These are phyloP conservation scores for Calonectria crousiana DNA, from an alignment of 2,329 filamentous ascomycete species.

Conservation along the genomic window DNA sequence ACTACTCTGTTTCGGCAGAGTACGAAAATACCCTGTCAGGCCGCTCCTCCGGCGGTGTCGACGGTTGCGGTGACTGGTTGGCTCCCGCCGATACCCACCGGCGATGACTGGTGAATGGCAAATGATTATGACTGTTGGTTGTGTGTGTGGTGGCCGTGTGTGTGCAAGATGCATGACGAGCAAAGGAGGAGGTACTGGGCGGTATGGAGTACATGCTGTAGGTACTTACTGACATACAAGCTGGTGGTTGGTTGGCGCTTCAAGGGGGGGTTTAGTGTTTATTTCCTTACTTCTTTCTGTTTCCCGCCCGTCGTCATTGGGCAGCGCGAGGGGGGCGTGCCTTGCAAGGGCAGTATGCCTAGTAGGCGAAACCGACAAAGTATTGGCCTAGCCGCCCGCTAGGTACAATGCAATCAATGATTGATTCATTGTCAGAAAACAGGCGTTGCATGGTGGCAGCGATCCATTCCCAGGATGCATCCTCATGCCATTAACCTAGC, in stretches of 20 bases:
- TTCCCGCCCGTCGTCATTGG: constrained; percentile 9
- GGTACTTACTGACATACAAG: constrained; percentile 8
- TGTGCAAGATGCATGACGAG: constrained; percentile 7
- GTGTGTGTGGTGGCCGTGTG: constrained; percentile 5
- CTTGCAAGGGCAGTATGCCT: constrained; percentile 11
- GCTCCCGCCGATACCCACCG: neutral
- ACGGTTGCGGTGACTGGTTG: constrained; percentile 11
- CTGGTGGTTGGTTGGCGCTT: constrained; percentile 15
- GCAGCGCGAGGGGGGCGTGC: constrained; percentile 13
- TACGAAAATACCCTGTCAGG: constrained; percentile 10
- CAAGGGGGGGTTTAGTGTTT: constrained; percentile 16
- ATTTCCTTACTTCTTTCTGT: constrained; percentile 14
- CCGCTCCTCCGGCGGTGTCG: constrained; percentile 12
- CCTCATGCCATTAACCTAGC: neutral
- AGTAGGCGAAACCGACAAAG: neutral
- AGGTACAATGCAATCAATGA: constrained; percentile 2
- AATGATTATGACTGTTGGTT: constrained; percentile 11
- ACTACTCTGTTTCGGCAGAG: constrained; percentile 3
- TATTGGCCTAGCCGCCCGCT: constrained; percentile 4
- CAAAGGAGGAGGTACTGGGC: neutral
- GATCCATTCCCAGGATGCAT: constrained; percentile 7
- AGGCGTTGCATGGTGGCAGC: constrained; percentile 9
- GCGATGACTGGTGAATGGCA: neutral
- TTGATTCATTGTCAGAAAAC: constrained; percentile 6
- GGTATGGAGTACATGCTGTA: constrained; percentile 13